Base-by-base conservation (phyloP, 306 rosid species). In the Vigna nakashimae region DNA sequence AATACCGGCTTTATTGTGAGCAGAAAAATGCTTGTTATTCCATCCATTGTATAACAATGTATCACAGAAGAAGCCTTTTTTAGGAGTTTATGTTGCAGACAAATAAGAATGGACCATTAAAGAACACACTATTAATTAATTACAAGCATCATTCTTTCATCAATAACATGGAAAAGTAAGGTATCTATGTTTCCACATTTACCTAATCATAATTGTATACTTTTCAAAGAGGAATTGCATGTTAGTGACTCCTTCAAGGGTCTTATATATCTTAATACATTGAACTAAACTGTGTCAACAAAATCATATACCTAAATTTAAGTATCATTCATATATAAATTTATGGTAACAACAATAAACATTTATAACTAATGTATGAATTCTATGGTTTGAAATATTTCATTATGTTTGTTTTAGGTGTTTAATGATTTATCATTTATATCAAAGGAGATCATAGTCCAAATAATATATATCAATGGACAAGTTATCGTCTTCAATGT, bases 21-120 rank as follows among this genome's bases (percentile, higher is more conserved):
- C 43, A 34, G 56, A 74, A 60, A 24, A 51, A 34, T 60, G 64
- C 9, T 36, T n/a, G 11, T 45, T 28, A 10, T 36, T 53, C 14
- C 17, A 32, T 80, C 59, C 60, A 65, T 75, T 76, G 52, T 75
- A n/a, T 13, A 62, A n/a, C 20, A 65, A 45, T 18, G 46, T 68
- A 69, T 71, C 65, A 12, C 56, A 66, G 48, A 66, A 78, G 38
- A 53, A 62, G 67, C 28, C 43, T 15, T 24, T 70, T 69, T 76
- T 79, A 42, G 77, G 75, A n/a, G 79, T 71, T 22, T 30, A 48
- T 60, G 81, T 79, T 77, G 42, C 22, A 84, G 82, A 82, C 83
- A 89, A 85, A 85, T 79, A 30, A 74, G 66, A 74, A 84, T 83
- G 79, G 84, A 81, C 80, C 87, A 81, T 77, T 65, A 14, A 71